Percentiles rank a stretch among this genome's conserved stretches.
Conservation (phyloP, 176 grass and related monocot genomes). For the Phoenix roebelenii region DNA sequence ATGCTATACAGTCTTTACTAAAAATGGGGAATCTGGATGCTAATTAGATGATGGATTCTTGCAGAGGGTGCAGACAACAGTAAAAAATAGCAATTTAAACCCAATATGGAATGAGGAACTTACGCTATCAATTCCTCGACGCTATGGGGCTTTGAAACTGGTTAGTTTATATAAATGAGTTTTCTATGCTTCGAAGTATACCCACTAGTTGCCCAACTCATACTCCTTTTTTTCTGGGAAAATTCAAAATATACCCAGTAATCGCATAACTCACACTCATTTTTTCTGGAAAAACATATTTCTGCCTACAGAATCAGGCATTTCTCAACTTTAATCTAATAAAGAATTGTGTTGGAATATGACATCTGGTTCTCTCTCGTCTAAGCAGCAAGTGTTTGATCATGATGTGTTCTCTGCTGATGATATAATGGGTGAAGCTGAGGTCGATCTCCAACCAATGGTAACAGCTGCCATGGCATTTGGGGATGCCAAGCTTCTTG, state of each 20-base stretch:
- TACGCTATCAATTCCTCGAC: constrained; percentile 71
- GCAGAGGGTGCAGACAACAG: constrained; percentile 74
- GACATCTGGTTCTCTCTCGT: neutral
- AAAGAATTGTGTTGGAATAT: too few relatives aligned
- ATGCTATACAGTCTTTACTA: too few relatives aligned
- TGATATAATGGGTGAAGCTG: constrained; percentile 98
- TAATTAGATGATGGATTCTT: constrained; percentile 17
- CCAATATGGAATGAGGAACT: constrained; percentile 96
- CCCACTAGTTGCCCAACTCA: constrained; percentile 3
- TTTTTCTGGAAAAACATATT: too few relatives aligned
- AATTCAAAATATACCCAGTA: neutral
- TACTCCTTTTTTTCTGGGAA: neutral
- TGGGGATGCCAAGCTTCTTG: constrained; percentile 52
- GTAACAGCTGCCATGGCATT: constrained; percentile 85
- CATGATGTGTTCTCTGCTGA: constrained; percentile 85
- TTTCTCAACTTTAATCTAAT: neutral
- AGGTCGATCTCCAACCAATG: constrained; percentile 91
- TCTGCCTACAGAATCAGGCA: too few relatives aligned
- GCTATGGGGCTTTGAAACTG: constrained; percentile 87
- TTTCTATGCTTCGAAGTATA: too few relatives aligned
- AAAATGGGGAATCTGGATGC: too few relatives aligned
- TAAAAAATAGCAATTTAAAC: constrained; percentile 84
- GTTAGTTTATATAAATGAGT: constrained; percentile 29
- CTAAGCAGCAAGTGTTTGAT: constrained; percentile 78
- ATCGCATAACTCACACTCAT: neutral